Conservation (phyloP, 768 basidiomycete species). For the Bullera alba region DNA sequence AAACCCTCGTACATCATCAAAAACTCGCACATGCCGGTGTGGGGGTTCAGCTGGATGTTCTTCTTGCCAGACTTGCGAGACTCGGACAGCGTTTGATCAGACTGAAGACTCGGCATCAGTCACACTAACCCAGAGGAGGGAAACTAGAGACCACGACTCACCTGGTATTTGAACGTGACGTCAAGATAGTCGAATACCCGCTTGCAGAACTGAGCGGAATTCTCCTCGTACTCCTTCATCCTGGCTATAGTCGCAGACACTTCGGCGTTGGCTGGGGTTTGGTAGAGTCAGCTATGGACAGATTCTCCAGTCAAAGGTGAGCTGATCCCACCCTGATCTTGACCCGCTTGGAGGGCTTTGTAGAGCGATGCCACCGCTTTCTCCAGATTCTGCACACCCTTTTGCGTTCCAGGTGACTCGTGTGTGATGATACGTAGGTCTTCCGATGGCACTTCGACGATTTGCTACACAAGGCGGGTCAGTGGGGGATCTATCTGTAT, state of each 20-base stretch:
- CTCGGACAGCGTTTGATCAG: conserved; percentile 44
- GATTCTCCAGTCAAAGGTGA: not conserved
- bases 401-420: conserved; percentile 74
- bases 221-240: conserved; percentile 78
- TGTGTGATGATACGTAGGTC: conserved; percentile 71
- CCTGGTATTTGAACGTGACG: conserved; percentile 88
- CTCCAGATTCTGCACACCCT: conserved; percentile 71
- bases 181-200: conserved; percentile 79
- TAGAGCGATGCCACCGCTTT: conserved; percentile 80
- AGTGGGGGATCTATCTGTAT: not conserved
- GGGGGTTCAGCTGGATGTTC: conserved; percentile 52
- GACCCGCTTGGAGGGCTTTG: conserved; percentile 82
- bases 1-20: conserved; percentile 82
- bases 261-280: conserved; percentile 51
- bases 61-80: conserved; percentile 27
- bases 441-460: conserved; percentile 80
- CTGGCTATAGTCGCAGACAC: conserved; percentile 98
- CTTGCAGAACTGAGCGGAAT: conserved; percentile 89
- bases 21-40: conserved; percentile 70
- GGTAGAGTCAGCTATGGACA: not conserved
- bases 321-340: conserved; percentile 63
- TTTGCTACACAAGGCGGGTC: conserved; percentile 59
- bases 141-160: conserved; percentile 32
- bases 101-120: conserved; percentile 13
- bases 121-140: not conserved